Base-by-base conservation (phyloP, 352 stramenopile genomes). In the Globisporangium abappressorium region DNA sequence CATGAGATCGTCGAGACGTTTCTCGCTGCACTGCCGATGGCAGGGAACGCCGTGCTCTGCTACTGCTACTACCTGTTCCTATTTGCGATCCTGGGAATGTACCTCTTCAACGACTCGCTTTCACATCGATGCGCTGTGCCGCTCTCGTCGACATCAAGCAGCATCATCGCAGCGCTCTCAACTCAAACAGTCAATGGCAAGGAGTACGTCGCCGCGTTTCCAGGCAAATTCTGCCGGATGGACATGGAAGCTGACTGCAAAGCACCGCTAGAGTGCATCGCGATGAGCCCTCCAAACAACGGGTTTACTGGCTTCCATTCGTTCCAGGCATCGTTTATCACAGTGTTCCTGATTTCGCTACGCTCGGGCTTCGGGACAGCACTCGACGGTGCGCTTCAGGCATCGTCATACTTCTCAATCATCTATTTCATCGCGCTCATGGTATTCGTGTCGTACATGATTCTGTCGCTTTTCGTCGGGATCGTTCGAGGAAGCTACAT, bases 21-120 rank as follows among this genome's bases (percentile, higher is more conserved):
- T 53, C 33, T 93, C 34, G 66, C 77, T 1, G 76, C 87, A 33
- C 66, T 95, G 26, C 87, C 85, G 0, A 92, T 94, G 84, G 85
- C 84, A 3, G 73, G 60, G 0, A 92, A 92, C 47, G 84, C 87
- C 8, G 69, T 93, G 24, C 73, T 93, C 0, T 94, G 85, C 65
- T 95, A 93, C 64, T 85, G 78, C 60, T 95, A 95, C 72, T 95
- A 94, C 60, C 75, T 95, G 8, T 91, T 94, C 64, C 69, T 95
- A 28, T 95, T 95, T 59, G 85, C 85, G 9, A 92, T 94, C 41
- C 72, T 95, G 18, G 85, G 86, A 2, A 93, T 95, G 85, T 95
- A 95, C 68, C 70, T 95, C 2, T 95, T 95, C 74, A 89, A 90
- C 61, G 85, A 94, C 60, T 90, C 86, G 3, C 70, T 95, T 6